A percentile compares a stretch with the other conserved stretches of the same genome.
Evolutionary conservation across 2,329 filamentous ascomycete genomes (phyloP).

Genomic region (Ophiocordyceps unilateralis): DNA sequence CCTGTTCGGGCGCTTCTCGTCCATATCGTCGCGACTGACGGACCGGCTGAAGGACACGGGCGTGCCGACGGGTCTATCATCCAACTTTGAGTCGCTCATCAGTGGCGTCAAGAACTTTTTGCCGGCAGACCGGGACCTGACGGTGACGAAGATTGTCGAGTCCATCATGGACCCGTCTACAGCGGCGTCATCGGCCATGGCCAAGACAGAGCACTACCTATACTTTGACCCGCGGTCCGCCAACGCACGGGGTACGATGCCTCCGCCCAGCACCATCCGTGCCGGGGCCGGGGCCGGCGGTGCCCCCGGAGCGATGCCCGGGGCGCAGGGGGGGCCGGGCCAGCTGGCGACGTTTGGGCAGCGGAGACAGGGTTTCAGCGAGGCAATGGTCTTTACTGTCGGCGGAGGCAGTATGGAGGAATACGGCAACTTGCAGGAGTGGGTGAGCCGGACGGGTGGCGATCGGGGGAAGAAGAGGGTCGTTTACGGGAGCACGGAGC

Average conservation of each 20-base stretch:
- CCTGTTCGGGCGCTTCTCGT: conserved; percentile 84
- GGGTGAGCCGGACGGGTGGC: conserved; percentile 63
- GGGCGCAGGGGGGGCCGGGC: conserved; percentile 32
- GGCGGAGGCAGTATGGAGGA: conserved; percentile 98
- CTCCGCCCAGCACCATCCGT: conserved; percentile 50
- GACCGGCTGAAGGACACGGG: conserved; percentile 84
- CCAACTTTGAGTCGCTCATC: conserved; percentile 86
- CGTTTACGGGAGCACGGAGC: conserved; percentile 85
- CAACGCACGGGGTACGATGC: conserved; percentile 83
- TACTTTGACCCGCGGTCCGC: conserved; percentile 94
- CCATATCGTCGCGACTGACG: conserved; percentile 78
- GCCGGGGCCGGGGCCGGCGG: conserved; percentile 18
- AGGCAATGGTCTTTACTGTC: conserved; percentile 86
- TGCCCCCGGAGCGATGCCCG: conserved; percentile 32
- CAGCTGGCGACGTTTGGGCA: conserved; percentile 81
- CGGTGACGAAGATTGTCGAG: conserved; percentile 94
- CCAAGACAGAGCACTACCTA: conserved; percentile 89
- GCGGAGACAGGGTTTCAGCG: conserved; percentile 71
- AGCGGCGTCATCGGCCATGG: conserved; percentile 78
- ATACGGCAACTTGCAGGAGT: conserved; percentile 93
- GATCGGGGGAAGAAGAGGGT: conserved; percentile 58
- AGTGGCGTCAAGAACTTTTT: conserved; percentile 96
- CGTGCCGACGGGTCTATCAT: conserved; percentile 49
- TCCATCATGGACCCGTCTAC: conserved; percentile 92
- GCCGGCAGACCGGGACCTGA: conserved; percentile 89